phyloP scores from a whole-genome alignment of 2,329 filamentous ascomycete species.

The Didymella lethalis region DNA sequence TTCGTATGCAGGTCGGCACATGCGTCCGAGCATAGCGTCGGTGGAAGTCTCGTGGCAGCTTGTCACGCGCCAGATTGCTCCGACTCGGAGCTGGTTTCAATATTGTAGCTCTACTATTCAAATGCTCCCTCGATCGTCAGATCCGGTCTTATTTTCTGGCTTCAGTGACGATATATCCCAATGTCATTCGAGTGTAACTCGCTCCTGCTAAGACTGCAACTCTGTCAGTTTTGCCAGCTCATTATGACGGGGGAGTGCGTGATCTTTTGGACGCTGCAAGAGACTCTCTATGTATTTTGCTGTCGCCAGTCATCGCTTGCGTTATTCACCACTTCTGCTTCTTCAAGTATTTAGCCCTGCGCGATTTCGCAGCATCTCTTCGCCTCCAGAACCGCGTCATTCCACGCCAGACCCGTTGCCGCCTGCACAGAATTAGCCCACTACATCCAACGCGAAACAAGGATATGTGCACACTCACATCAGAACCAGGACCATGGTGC shows the following conservation, averaged over 20 bases:
- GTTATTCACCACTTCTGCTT: constrained; percentile 5
- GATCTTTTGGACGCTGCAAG: background rate
- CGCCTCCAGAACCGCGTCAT: constrained; percentile 11
- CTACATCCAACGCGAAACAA: background rate
- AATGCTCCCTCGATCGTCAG: background rate
- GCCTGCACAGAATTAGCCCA: constrained; percentile 9
- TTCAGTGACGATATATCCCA: background rate
- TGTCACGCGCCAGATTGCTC: constrained; percentile 6
- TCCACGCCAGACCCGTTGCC: constrained; percentile 13
- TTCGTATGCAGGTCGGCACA: constrained; percentile 5
- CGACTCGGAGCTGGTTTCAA: background rate
- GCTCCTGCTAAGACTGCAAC: background rate
- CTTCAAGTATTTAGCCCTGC: background rate
- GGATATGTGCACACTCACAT: constrained; percentile 11
- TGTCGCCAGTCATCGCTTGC: background rate
- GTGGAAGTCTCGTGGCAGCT: background rate
- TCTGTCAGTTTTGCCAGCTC: background rate
- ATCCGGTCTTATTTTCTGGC: background rate
- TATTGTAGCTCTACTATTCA: background rate
- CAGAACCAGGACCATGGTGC: constrained; percentile 40
- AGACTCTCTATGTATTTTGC: background rate
- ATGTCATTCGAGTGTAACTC: background rate
- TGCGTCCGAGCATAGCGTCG: background rate
- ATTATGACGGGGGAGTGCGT: too few species aligned
- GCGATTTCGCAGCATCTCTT: constrained; percentile 9